Base-by-base conservation (phyloP, 2,329 filamentous ascomycete genomes). In the Nothomitra cinnamomea region DNA sequence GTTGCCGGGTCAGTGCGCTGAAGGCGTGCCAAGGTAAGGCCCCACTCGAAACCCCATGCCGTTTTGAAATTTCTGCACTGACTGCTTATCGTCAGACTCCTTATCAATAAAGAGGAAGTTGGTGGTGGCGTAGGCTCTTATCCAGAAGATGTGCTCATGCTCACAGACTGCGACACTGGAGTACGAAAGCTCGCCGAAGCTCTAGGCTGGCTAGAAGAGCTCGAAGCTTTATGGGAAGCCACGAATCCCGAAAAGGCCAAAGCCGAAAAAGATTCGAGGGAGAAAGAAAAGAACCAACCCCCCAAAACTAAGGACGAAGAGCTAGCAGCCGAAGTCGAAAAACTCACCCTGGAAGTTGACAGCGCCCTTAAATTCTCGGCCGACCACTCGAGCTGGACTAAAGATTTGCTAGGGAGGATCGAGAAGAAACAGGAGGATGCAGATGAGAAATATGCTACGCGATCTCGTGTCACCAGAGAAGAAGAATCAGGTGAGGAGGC, bases 101-200 rank as follows among this genome's bases (percentile, higher is more conserved):
- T 98, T 19, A 85, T 98, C 66, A 98, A 98, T 65, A 76, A 83
- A 68, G 86, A 95, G 65, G 71, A 71, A 36, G 92, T 95, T 0
- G 90, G 92, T 0, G 28, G 28, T 15, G 78, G 78, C 19, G 65
- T 98, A 36, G 92, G 92, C 0, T 75, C 75, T 6, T 72, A 87
- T 24, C 64, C 82, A 0, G 89, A 98, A 62, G 92, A 98, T 67
- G 89, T 98, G 0, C 63, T 95, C 4, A 67, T 87, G 38, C 71
- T 96, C 1, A 87, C 84, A 1, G 81, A 88, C 60, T 95, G 89
- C 64, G 90, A 98, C 65, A 72, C 73, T 0, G 87, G 88, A 0
- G 83, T 96, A 1, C 75, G 84, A 53, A 80, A 78, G 64, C 72
- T 98, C 36, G 89, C 90, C 1, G 74, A 83, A 58, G 81, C 82